Percentiles rank a stretch among this genome's conserved stretches.
Conservation (phyloP, 2,329 filamentous ascomycete genomes). For the Fusarium sp. region DNA sequence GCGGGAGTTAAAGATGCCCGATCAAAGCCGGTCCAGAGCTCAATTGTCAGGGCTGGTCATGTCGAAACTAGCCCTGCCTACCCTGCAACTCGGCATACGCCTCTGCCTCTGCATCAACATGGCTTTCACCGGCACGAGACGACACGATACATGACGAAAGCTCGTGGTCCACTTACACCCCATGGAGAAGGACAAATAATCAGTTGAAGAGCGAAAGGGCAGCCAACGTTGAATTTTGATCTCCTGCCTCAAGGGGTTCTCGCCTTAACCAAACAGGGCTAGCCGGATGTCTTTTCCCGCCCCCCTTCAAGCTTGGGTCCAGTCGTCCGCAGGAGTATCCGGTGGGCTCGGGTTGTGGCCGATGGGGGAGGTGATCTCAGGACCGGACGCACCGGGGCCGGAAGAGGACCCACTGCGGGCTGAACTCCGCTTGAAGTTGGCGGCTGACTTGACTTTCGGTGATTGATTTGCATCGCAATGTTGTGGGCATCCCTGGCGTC, state of each 20-base stretch:
- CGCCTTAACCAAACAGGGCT: slow-evolving; percentile 21
- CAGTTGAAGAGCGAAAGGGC: no score
- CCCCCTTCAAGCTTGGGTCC: slow-evolving; percentile 32
- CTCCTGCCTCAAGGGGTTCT: neutral
- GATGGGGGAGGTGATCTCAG: slow-evolving; percentile 40
- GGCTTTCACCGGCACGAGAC: slow-evolving; percentile 43
- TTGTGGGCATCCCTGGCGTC: slow-evolving; percentile 31
- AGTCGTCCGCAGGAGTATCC: neutral
- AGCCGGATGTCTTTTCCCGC: slow-evolving; percentile 44
- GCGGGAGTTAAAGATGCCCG: slow-evolving; percentile 1
- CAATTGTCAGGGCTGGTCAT: slow-evolving; percentile 41
- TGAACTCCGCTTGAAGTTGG: slow-evolving; percentile 44
- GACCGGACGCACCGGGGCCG: slow-evolving; percentile 43
- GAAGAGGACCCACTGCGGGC: slow-evolving; percentile 37
- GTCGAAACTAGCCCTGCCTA: slow-evolving; percentile 21
- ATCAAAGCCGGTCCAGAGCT: slow-evolving; percentile 30
- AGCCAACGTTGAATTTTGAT: no score
- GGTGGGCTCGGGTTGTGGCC: slow-evolving; percentile 47
- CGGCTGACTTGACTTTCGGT: slow-evolving; percentile 32
- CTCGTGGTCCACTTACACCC: slow-evolving; percentile 35
- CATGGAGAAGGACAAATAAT: slow-evolving; percentile 21
- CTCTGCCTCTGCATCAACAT: slow-evolving; percentile 21
- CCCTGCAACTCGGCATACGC: neutral
- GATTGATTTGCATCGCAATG: slow-evolving; percentile 45
- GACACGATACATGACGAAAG: neutral